Evolutionary conservation across 2,329 filamentous ascomycete species (phyloP), one percentile per base, ranked within the genome.

Genomic region (Phialophora verrucosa): DNA sequence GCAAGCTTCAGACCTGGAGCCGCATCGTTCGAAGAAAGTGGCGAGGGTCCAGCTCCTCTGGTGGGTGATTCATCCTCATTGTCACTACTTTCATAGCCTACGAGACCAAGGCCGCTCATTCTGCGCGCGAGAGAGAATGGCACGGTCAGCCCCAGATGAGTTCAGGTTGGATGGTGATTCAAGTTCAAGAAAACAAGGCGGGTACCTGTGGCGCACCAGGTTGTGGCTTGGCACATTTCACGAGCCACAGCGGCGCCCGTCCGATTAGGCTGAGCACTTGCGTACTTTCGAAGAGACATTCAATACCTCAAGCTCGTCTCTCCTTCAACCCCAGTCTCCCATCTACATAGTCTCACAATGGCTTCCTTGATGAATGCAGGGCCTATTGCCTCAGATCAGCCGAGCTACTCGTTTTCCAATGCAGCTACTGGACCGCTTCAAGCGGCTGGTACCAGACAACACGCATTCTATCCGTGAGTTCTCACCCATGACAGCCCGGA

Each of bases 391-490:
- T 79, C 80, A 74, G 82, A 83, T 74, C 81, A 80, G 70, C 82
- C 85, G 73, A 83, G 85, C 77, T 88, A 87, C 79, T 88, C 86
- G 70, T 89, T 88, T 82, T 80, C 81, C 70, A 80, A 84, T 65
- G 25, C 31, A 32, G 65, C 77, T 76, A 80, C 80, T 72, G 79
- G 80, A 75, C 78, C 77, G 74, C 75, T 76, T 71, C 78, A 77
- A 63, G 80, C 82, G 66, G 80, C 81, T 67, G 81, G 81, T 75
- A 79, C 81, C 70, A 81, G 84, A 74, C 83, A 95, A 83, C 93
- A 96, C 81, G 88, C 89, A 74, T 97, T 97, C 83, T 93, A 97
- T 82, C 93, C 94, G 93, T 97, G 87, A 76, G 91, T 73, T 57
- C 17, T 12, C 25, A n/a, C 57, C 49, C 23, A 20, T 32, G 38